Conservation (phyloP, 2,329 filamentous ascomycete genomes). For the Clonostachys sp. region DNA sequence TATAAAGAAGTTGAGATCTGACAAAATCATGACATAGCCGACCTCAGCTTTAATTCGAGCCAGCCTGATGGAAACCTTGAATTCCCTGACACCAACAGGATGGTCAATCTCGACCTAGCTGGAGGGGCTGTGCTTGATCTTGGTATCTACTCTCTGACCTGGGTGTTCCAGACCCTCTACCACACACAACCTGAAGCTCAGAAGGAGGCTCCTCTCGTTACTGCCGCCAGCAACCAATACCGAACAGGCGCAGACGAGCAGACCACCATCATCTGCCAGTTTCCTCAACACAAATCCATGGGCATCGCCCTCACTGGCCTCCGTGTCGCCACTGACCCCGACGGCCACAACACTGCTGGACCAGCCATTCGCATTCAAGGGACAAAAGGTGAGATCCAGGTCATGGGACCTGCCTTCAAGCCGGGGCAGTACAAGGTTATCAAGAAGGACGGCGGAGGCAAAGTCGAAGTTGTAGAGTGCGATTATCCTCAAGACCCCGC, state of each 20-base stretch:
- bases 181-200: slow-evolving; percentile 66
- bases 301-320: slow-evolving; percentile 68
- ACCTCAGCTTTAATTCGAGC: slow-evolving; percentile 57
- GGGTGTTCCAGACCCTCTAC: slow-evolving; percentile 87
- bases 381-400: slow-evolving; percentile 75
- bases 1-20: slow-evolving; percentile 4
- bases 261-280: slow-evolving; percentile 73
- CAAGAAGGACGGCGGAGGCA: slow-evolving; percentile 39
- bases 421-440: slow-evolving; percentile 64
- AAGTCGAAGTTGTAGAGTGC: slow-evolving; percentile 45
- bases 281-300: slow-evolving; percentile 64
- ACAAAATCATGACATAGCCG: slow-evolving; percentile 28
- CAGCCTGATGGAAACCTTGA: slow-evolving; percentile 51
- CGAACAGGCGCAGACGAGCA: slow-evolving; percentile 71
- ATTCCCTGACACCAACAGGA: slow-evolving; percentile 61
- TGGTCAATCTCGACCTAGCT: slow-evolving; percentile 78
- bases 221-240: slow-evolving; percentile 68
- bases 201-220: slow-evolving; percentile 65
- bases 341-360: slow-evolving; percentile 51
- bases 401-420: slow-evolving; percentile 66
- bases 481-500: slow-evolving; percentile 46
- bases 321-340: slow-evolving; percentile 57
- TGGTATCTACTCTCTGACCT: slow-evolving; percentile 84
- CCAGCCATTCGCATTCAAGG: slow-evolving; percentile 78
- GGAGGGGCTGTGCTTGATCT: slow-evolving; percentile 81